phyloP scores from a whole-genome alignment of 2,329 filamentous ascomycete species.

The Periconia sp. region DNA sequence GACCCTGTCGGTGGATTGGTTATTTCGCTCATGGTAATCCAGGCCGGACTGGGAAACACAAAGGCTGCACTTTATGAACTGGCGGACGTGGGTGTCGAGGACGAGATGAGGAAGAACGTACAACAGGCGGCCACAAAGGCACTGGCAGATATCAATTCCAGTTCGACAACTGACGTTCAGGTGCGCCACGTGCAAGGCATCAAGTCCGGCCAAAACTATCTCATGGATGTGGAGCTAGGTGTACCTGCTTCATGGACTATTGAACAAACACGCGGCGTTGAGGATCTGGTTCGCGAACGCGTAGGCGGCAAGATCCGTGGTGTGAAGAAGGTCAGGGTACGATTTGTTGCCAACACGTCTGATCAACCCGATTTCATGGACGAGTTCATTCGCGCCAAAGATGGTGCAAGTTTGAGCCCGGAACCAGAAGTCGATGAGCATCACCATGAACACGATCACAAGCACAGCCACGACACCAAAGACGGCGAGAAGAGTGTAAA shows the following conservation, averaged over 20 bases:
- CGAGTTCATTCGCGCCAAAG: slow-evolving; percentile 56
- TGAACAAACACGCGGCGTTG: slow-evolving; percentile 67
- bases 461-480: slow-evolving; percentile 27
- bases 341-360: slow-evolving; percentile 74
- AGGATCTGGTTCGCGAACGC: slow-evolving; percentile 70
- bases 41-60: slow-evolving; percentile 86
- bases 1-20: slow-evolving; percentile 91
- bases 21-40: slow-evolving; percentile 91
- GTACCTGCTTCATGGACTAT: slow-evolving; percentile 79
- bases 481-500: slow-evolving; percentile 20
- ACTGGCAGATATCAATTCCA: slow-evolving; percentile 40
- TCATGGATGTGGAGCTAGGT: slow-evolving; percentile 85
- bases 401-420: slow-evolving; percentile 30
- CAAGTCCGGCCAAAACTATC: slow-evolving; percentile 95
- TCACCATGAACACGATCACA: slow-evolving; percentile 28
- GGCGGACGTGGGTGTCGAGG: slow-evolving; percentile 85
- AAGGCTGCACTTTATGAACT: slow-evolving; percentile 80
- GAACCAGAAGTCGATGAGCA: slow-evolving; percentile 33
- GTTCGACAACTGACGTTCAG: slow-evolving; percentile 59
- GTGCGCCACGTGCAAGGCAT: slow-evolving; percentile 81
- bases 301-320: slow-evolving; percentile 80
- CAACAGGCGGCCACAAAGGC: slow-evolving; percentile 59
- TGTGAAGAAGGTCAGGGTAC: slow-evolving; percentile 78
- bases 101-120: slow-evolving; percentile 76
- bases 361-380: slow-evolving; percentile 64